Evolutionary conservation across 106 monocot genomes (phyloP).

Genomic region (Apostasia ramifera): DNA sequence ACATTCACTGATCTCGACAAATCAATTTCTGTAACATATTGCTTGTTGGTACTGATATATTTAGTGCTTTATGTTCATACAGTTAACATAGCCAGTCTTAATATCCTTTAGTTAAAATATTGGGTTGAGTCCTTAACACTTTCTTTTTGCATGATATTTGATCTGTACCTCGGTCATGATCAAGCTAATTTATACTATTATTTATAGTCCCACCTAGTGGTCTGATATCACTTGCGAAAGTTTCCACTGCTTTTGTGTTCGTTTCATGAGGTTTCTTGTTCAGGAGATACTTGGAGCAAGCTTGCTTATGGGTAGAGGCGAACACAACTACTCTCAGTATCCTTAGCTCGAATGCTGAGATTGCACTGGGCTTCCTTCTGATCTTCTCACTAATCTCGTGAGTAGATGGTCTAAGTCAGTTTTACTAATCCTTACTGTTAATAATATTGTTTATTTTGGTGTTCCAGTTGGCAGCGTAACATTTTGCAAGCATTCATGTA

Average conservation of each 20-base stretch:
- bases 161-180: no score
- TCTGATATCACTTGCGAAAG: no score
- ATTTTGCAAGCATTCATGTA: conserved; percentile 88
- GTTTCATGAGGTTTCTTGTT: neutral
- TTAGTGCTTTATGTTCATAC: no score
- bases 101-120: no score
- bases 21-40: no score
- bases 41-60: no score
- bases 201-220: no score
- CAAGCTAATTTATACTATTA: no score
- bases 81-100: no score
- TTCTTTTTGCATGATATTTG: no score
- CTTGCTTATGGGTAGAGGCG: conserved; percentile 71
- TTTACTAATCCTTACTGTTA: neutral
- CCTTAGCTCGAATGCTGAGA: conserved; percentile 69
- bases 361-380: conserved; percentile 76
- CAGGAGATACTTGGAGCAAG: conserved; percentile 83
- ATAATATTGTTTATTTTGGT: conserved; percentile 8
- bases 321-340: conserved; percentile 58
- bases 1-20: no score
- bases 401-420: conserved; percentile 21
- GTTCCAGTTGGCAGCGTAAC: conserved; percentile 84
- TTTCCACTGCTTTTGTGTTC: neutral
- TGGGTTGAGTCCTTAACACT: no score
- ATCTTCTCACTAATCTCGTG: conserved; percentile 77